A percentile compares a stretch with the other conserved stretches of the same genome.
Conservation (phyloP, 345 rosid species). For the Bruguiera gymnorhiza region DNA sequence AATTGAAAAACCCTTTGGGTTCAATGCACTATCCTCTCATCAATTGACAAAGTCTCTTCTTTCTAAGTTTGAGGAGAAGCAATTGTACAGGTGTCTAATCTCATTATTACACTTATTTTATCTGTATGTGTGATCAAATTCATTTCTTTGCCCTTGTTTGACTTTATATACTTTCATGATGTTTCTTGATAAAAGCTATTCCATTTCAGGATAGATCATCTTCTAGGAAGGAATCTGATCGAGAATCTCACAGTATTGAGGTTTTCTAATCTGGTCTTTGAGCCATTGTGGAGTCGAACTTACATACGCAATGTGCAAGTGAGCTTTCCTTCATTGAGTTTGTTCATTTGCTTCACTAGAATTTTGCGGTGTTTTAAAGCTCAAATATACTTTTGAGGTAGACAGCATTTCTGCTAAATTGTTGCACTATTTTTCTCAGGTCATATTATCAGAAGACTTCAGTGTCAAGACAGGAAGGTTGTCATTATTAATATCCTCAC, state of each 20-base stretch:
- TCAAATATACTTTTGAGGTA: constrained; percentile 6
- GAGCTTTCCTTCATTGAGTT: constrained; percentile 1
- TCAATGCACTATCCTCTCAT: constrained; percentile 51
- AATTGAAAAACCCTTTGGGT: constrained; percentile 79
- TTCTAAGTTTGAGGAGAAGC: constrained; percentile 58
- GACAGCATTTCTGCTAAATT: constrained; percentile 12
- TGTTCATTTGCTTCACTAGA: neutral
- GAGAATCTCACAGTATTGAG: constrained; percentile 73
- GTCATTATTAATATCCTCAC: neutral
- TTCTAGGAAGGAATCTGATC: constrained; percentile 67
- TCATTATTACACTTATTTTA: neutral
- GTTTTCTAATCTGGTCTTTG: constrained; percentile 73
- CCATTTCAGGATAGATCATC: constrained; percentile 68
- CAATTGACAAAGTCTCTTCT: constrained; percentile 54
- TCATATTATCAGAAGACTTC: constrained; percentile 60
- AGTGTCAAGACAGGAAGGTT: constrained; percentile 49
- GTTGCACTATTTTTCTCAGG: constrained; percentile 37
- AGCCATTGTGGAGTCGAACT: constrained; percentile 69
- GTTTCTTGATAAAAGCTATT: constrained; percentile 10
- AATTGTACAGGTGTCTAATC: constrained; percentile 59
- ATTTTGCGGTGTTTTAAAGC: neutral
- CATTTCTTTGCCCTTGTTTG: neutral
- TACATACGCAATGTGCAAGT: constrained; percentile 67
- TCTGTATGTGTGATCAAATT: neutral
- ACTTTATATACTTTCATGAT: neutral